Evolutionary conservation across 768 basidiomycete species (phyloP).

Genomic region (Dioszegia hungarica): DNA sequence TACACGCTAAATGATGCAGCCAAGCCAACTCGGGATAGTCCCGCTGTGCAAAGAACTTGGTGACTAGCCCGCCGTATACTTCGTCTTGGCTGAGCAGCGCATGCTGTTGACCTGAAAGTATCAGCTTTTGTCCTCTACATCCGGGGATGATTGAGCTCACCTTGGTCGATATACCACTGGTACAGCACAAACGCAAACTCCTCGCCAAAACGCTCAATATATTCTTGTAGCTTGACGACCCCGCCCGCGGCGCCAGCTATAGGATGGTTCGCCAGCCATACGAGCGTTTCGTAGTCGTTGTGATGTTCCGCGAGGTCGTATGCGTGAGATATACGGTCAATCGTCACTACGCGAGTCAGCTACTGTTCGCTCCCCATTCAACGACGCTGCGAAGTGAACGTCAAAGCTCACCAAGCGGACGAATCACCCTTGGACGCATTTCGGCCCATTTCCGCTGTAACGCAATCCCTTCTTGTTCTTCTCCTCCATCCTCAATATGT

Average conservation of each 20-base stretch:
- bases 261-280: slow-evolving; percentile 67
- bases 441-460: slow-evolving; percentile 65
- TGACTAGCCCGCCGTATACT: slow-evolving; percentile 60
- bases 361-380: too few species aligned
- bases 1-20: slow-evolving; percentile 77
- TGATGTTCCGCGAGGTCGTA: slow-evolving; percentile 81
- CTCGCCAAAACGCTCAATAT: slow-evolving; percentile 72
- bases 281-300: slow-evolving; percentile 78
- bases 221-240: slow-evolving; percentile 54
- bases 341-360: slow-evolving; percentile 55
- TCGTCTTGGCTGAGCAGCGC: slow-evolving; percentile 74
- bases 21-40: slow-evolving; percentile 61
- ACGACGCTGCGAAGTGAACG: too few species aligned
- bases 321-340: slow-evolving; percentile 64
- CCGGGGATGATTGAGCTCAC: slow-evolving; percentile 52
- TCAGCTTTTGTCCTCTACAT: not conserved
- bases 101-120: slow-evolving; percentile 64
- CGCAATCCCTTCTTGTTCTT: slow-evolving; percentile 58
- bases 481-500: slow-evolving; percentile 47
- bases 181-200: slow-evolving; percentile 86
- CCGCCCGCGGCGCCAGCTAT: slow-evolving; percentile 41
- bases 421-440: slow-evolving; percentile 70
- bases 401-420: slow-evolving; percentile 77
- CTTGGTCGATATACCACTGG: slow-evolving; percentile 86
- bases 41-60: slow-evolving; percentile 64